These are phyloP conservation scores for Phylloporus arenicola DNA, from an alignment of 768 basidiomycete genomes.

Conservation along the genomic window DNA sequence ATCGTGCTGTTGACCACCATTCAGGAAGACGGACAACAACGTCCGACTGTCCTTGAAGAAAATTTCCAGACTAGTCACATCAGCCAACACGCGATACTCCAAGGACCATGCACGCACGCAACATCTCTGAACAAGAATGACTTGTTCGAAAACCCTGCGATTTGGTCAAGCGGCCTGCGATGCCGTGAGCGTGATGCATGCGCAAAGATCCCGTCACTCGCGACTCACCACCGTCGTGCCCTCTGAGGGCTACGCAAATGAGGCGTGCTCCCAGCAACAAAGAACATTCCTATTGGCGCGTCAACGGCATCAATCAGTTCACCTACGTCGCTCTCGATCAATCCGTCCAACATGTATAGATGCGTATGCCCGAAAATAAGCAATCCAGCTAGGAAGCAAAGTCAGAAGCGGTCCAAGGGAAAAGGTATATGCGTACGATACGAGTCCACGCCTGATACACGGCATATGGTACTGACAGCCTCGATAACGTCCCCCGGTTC, in stretches of 20 bases:
- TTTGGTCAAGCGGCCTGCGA: constrained; percentile 69
- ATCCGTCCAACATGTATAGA: constrained; percentile 85
- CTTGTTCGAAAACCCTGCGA: constrained; percentile 73
- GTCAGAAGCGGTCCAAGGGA: not conserved
- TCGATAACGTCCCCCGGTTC: constrained; percentile 90
- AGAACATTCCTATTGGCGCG: constrained; percentile 75
- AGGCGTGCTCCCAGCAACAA: constrained; percentile 78
- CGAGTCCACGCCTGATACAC: constrained; percentile 87
- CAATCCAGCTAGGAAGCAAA: constrained; percentile 53
- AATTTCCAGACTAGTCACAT: constrained; percentile 63
- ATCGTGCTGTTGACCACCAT: constrained; percentile 57
- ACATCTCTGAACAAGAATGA: constrained; percentile 89
- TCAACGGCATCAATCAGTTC: constrained; percentile 86
- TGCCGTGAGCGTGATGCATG: not conserved
- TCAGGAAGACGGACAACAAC: constrained; percentile 75
- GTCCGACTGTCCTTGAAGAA: constrained; percentile 93
- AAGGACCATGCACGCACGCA: constrained; percentile 50
- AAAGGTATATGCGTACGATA: constrained; percentile 54
- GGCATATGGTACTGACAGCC: constrained; percentile 78
- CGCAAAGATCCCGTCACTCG: not conserved
- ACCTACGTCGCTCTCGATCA: constrained; percentile 81
- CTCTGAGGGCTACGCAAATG: constrained; percentile 75
- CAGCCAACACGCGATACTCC: not conserved
- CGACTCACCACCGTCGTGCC: constrained; percentile 73
- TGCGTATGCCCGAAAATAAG: constrained; percentile 83